phyloP scores from a whole-genome alignment of 192 early-diverging fungal species.

The Martensiomyces pterosporus region DNA sequence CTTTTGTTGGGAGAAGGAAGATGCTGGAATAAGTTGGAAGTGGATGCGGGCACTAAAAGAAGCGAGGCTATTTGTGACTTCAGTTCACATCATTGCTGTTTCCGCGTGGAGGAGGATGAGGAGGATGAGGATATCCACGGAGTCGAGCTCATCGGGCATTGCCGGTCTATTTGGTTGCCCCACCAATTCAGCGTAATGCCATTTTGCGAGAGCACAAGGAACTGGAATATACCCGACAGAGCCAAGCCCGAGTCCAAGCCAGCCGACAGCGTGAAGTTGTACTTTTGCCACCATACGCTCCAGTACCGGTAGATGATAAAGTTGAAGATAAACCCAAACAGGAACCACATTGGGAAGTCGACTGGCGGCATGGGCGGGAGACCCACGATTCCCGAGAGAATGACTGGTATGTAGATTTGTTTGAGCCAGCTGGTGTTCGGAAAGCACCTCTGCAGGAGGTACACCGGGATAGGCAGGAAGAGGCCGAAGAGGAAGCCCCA shows the following conservation, averaged over 20 bases:
- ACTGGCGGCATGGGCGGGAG: slow-evolving; percentile 60
- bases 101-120: no score
- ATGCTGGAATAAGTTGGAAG: no score
- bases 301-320: slow-evolving; percentile 62
- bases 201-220: slow-evolving; percentile 44
- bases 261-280: slow-evolving; percentile 55
- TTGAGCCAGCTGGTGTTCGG: slow-evolving; percentile 64
- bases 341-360: slow-evolving; percentile 50
- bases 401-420: slow-evolving; percentile 67
- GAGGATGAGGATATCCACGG: slow-evolving; percentile 22
- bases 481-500: slow-evolving; percentile 65
- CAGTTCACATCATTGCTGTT: no score
- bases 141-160: slow-evolving; percentile 38
- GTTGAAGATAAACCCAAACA: slow-evolving; percentile 67
- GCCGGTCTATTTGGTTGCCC: slow-evolving; percentile 47
- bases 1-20: no score
- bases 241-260: slow-evolving; percentile 58
- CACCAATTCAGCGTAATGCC: slow-evolving; percentile 48
- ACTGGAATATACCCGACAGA: slow-evolving; percentile 48
- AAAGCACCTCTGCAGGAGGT: slow-evolving; percentile 55
- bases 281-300: slow-evolving; percentile 62
- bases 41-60: no score
- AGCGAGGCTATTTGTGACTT: no score
- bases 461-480: slow-evolving; percentile 68
- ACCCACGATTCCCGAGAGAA: slow-evolving; percentile 58